These are phyloP conservation scores for Crassisporium funariophilum DNA, from an alignment of 768 basidiomycete genomes.

Conservation along the genomic window DNA sequence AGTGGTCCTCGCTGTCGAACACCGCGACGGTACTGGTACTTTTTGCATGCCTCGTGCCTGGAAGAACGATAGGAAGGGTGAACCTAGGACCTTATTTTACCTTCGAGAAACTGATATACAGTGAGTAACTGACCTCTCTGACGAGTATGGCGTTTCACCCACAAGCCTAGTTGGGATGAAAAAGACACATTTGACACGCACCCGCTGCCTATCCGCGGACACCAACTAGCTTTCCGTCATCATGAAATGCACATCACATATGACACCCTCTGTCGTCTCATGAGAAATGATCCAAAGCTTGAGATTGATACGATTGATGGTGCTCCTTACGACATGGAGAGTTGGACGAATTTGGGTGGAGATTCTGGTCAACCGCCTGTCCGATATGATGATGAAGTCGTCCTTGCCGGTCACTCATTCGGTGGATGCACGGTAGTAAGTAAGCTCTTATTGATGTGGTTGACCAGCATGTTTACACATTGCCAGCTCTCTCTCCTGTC, in stretches of 20 bases:
- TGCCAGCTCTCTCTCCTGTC: constrained; percentile 60
- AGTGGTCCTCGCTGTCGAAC: constrained; percentile 82
- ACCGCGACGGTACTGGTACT: constrained; percentile 79
- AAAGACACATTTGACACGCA: constrained; percentile 22
- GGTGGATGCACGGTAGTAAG: constrained; percentile 51
- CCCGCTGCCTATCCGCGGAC: constrained; percentile 54
- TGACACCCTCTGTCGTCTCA: constrained; percentile 56
- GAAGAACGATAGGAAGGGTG: constrained; percentile 27
- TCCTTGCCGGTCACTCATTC: constrained; percentile 48
- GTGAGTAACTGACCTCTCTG: constrained; percentile 35
- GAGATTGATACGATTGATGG: constrained; percentile 42
- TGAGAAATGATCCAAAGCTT: constrained; percentile 34
- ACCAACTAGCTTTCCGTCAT: constrained; percentile 72
- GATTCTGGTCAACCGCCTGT: constrained; percentile 28
- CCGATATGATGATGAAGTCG: constrained; percentile 34
- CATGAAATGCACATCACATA: constrained; percentile 70
- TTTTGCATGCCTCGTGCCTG: constrained; percentile 43
- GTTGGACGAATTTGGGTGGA: constrained; percentile 37
- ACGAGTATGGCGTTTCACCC: not conserved
- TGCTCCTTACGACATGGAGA: constrained; percentile 35
- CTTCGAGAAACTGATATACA: constrained; percentile 55
- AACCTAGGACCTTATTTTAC: constrained; percentile 45
- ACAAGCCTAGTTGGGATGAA: constrained; percentile 29
- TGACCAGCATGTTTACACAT: not conserved
- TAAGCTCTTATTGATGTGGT: not conserved